Evolutionary conservation across 2,329 filamentous ascomycete genomes (phyloP), one percentile per base, ranked within the genome.

Genomic region (Sporothrix pseudoabietina): DNA sequence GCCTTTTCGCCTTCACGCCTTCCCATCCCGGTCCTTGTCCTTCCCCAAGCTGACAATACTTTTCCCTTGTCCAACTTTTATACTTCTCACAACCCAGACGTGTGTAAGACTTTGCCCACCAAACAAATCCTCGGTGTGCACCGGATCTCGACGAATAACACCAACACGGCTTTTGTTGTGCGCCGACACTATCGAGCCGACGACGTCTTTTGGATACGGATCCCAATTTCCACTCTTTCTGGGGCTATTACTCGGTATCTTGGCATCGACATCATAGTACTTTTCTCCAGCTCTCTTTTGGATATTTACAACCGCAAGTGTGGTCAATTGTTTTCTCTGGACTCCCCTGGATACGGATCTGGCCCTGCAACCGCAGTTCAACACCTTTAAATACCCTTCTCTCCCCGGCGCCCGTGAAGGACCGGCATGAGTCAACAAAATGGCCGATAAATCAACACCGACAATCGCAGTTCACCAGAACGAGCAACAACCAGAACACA

Each of bases 361-460:
- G 30, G 16, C 30, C 19, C 30, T 35, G 14, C 30, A 19, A 35
- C 55, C 30, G 55, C 30, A 9, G 30, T 8, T 35, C 16, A 19
- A 49, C 44, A 35, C 22, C 22, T 55, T 55, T 55, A 14, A 55
- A 6, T 26, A 14, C 55, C n/a, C 14, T 26, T 12, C n/a, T 12
- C 22, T 12, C 22, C 9, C 52, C 44, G 14, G 44, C 52, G 22
- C 52, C 55, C 3, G 35, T 14, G 19, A 14, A 26, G 59, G 59
- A 44, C 22, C 47, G 70, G 47, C 47, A 69, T 54, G 65, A 16
- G 22, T 6, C 47, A 10, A 41, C 44, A 54, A 49, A n/a, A 73
- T 73, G 71, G 65, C 54, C 49, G 55, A 69, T 52, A 32, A 35
- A 35, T 52, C 71, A 16, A 8, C 65, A 52, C 59, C 63, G 47